Evolutionary conservation across 495 filamentous ascomycete genomes (phyloP), one percentile per base, ranked within the genome.

Genomic region (Hypoxylon fuscum): DNA sequence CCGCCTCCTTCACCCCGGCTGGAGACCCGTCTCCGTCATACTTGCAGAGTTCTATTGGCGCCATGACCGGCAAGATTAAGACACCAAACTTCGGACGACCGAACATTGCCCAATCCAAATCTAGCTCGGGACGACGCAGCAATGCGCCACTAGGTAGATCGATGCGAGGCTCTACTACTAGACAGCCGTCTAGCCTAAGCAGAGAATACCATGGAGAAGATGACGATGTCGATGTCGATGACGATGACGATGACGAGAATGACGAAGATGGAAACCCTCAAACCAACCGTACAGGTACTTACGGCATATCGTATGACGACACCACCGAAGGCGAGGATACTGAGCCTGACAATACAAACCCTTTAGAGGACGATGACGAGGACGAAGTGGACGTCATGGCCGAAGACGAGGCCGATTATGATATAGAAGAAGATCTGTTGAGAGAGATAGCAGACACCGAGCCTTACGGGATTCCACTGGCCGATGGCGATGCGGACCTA

Each of bases 1-100:
- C 82, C 8, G 78, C 79, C 17, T 92, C 90, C 25, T 92, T 92
- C 72, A 91, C 89, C 22, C 90, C 91, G 9, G 85, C 82, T 55
- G 90, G 88, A 25, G 84, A 81, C 21, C 89, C 90, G 15, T 82
- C 84, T 18, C 87, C 83, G 5, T 83, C 83, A 8, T 73, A 84
- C 52, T 82, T 90, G 48, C 86, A 87, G 27, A 89, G 85, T 75
- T 90, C 89, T 3, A 85, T 88, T 59, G 77, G 77, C 42, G 71
- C 71, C 44, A 61, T 66, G 58, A 74, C 79, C 12, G 73, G 75
- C 21, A 74, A 76, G 63, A 77, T 61, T 70, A 83, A 49, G 72
- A 69, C 47, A 43, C 83, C 71, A 68, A 80, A 64, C 70, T 53
- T 82, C 70, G 32, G 78, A 74, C 54, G 75, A 72, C 50, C 79